These are phyloP conservation scores for Aspergillus asperescens DNA, from an alignment of 495 filamentous ascomycete species.

Conservation along the genomic window DNA sequence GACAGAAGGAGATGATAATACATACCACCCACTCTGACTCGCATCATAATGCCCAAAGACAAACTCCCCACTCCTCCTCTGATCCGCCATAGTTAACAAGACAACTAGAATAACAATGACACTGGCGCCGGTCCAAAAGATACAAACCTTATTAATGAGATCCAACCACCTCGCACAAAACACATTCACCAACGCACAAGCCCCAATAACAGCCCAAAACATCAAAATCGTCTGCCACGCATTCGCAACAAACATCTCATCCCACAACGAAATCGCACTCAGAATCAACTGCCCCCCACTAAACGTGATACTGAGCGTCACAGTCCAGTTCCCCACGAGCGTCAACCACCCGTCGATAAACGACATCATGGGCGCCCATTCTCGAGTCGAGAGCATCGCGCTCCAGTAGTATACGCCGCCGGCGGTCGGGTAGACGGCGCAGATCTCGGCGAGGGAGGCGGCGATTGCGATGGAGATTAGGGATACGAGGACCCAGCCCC, in stretches of 20 bases:
- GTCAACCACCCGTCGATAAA: constrained; percentile 75
- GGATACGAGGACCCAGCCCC: constrained; percentile 65
- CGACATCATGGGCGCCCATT: constrained; percentile 58
- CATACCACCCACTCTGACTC: constrained; percentile 49
- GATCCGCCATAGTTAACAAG: constrained; percentile 53
- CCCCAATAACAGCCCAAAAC: constrained; percentile 60
- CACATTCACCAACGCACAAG: constrained; percentile 54
- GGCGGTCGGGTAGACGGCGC: constrained; percentile 65
- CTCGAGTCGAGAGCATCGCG: constrained; percentile 51
- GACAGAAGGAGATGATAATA: constrained; percentile 5
- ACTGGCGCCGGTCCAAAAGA: constrained; percentile 59
- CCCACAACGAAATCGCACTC: constrained; percentile 55
- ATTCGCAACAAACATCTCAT: constrained; percentile 56
- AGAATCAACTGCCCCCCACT: constrained; percentile 56
- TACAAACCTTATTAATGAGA: constrained; percentile 62
- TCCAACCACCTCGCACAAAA: constrained; percentile 55
- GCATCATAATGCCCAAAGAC: constrained; percentile 61
- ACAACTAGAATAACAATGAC: constrained; percentile 58
- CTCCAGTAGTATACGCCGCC: constrained; percentile 74
- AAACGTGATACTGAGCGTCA: constrained; percentile 47
- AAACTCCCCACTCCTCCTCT: constrained; percentile 47
- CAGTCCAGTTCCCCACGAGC: constrained; percentile 63
- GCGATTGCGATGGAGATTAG: constrained; percentile 66
- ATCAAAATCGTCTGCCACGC: constrained; percentile 58
- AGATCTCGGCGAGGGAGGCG: constrained; percentile 70